Percentiles rank a stretch among this genome's conserved stretches.
Conservation (phyloP, 345 rosid species). For the Salix viminalis region DNA sequence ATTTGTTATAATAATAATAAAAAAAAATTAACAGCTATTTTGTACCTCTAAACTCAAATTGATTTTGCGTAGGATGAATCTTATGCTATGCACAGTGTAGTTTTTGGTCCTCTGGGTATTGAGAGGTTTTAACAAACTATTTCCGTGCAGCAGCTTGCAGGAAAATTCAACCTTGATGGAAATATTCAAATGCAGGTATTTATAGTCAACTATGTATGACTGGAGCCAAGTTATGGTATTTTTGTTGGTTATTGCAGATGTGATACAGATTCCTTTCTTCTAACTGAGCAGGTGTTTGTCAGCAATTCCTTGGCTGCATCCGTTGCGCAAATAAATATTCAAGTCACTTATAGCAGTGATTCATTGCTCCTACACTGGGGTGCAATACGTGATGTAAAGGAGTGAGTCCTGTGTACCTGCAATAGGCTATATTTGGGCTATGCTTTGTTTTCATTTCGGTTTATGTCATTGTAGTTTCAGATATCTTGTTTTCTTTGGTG, state of each 20-base stretch:
- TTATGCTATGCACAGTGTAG: too few relatives aligned
- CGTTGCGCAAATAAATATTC: slow-evolving; percentile 48
- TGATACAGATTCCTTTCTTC: background rate
- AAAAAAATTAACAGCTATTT: too few relatives aligned
- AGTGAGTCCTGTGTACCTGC: slow-evolving; percentile 44
- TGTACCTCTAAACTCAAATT: too few relatives aligned
- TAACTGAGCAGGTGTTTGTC: slow-evolving; percentile 57
- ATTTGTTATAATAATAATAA: background rate
- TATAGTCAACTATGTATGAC: background rate
- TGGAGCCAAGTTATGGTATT: slow-evolving; percentile 1
- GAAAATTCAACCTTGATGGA: slow-evolving; percentile 75
- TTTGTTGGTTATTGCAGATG: slow-evolving; percentile 3
- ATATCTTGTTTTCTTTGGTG: slow-evolving; percentile 8
- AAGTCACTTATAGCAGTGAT: slow-evolving; percentile 50
- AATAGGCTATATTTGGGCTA: background rate
- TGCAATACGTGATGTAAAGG: slow-evolving; percentile 54
- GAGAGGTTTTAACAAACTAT: slow-evolving; percentile 21
- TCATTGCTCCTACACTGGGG: slow-evolving; percentile 95
- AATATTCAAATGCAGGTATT: slow-evolving; percentile 76
- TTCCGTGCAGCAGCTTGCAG: slow-evolving; percentile 49
- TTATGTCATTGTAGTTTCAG: background rate
- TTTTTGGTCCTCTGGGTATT: slow-evolving; percentile 8
- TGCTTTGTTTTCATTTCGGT: slow-evolving; percentile 1
- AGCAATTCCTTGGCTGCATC: slow-evolving; percentile 39
- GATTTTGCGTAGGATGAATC: too few relatives aligned